A percentile compares a stretch with the other conserved stretches of the same genome.
Evolutionary conservation across 129 eudicot genomes (phyloP).

Genomic region (Flaveria bidentis): DNA sequence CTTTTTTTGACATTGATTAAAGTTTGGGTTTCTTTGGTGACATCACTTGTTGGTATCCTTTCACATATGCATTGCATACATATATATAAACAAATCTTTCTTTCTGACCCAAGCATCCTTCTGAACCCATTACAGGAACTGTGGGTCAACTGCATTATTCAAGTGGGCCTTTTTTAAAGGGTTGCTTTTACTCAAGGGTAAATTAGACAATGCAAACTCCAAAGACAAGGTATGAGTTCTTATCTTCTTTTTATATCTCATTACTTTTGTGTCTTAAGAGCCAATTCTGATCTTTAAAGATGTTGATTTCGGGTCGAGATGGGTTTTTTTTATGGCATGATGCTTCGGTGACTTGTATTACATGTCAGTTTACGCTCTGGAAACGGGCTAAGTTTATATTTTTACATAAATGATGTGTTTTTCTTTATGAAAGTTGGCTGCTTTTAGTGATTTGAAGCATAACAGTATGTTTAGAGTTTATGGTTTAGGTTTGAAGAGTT

Average conservation of each 20-base stretch:
- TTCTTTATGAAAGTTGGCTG: conserved; percentile 9
- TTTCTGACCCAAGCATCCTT: conserved; percentile 48
- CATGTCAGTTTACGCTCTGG: background rate
- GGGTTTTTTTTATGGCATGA: conserved; percentile 8
- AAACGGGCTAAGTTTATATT: background rate
- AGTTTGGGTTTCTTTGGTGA: conserved; percentile 35
- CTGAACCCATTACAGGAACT: conserved; percentile 34
- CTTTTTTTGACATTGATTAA: conserved; percentile 40
- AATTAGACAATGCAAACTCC: conserved; percentile 71
- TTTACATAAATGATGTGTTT: background rate
- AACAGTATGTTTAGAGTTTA: background rate
- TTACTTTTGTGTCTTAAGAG: background rate
- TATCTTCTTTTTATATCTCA: conserved; percentile 8
- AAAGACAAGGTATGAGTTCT: conserved; percentile 61
- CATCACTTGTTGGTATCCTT: conserved; percentile 32
- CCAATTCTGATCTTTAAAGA: conserved; percentile 11
- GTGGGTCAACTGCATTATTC: conserved; percentile 48
- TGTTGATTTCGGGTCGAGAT: background rate
- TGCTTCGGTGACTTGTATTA: background rate
- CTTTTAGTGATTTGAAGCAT: background rate
- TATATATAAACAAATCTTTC: conserved; percentile 34
- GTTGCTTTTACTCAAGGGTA: conserved; percentile 34
- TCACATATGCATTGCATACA: conserved; percentile 30
- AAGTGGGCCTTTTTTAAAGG: conserved; percentile 60
- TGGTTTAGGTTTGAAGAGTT: background rate